Conservation (phyloP, 2,329 filamentous ascomycete genomes). For the Davidsoniella virescens region DNA sequence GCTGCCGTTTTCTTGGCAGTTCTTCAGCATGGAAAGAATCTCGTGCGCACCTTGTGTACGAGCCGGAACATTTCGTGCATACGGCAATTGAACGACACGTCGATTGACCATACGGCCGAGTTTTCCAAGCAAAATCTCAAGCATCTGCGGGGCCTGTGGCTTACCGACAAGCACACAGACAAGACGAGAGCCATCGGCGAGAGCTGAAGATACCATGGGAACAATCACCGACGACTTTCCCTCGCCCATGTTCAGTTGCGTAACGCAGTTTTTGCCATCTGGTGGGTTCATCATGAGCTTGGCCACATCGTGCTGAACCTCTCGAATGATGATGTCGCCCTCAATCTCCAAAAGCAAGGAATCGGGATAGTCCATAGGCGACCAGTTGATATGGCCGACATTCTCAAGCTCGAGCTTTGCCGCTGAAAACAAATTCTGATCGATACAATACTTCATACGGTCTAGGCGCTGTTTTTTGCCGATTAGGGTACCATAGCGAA, state of each 20-base stretch:
- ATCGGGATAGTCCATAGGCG: constrained; percentile 35
- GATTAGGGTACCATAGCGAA: constrained; percentile 26
- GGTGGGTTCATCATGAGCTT: constrained; percentile 33
- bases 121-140: constrained; percentile 35
- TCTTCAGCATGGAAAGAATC: constrained; percentile 24
- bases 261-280: constrained; percentile 29
- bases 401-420: constrained; percentile 27
- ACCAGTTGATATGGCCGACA: constrained; percentile 39
- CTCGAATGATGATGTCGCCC: constrained; percentile 42
- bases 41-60: constrained; percentile 18
- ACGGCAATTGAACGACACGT: constrained; percentile 39
- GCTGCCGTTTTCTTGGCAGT: constrained; percentile 33
- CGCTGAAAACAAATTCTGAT: neutral
- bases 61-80: constrained; percentile 31
- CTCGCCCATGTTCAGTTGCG: constrained; percentile 58
- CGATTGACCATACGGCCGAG: constrained; percentile 40
- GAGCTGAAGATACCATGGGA: constrained; percentile 39
- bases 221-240: constrained; percentile 56
- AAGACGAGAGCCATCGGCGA: constrained; percentile 35
- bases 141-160: constrained; percentile 44
- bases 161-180: constrained; percentile 45
- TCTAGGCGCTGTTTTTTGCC: constrained; percentile 26
- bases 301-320: constrained; percentile 42
- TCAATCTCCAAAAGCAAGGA: constrained; percentile 50
- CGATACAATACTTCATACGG: constrained; percentile 21